Conservation (phyloP, 2,329 filamentous ascomycete species). For the Penicillium sp. region DNA sequence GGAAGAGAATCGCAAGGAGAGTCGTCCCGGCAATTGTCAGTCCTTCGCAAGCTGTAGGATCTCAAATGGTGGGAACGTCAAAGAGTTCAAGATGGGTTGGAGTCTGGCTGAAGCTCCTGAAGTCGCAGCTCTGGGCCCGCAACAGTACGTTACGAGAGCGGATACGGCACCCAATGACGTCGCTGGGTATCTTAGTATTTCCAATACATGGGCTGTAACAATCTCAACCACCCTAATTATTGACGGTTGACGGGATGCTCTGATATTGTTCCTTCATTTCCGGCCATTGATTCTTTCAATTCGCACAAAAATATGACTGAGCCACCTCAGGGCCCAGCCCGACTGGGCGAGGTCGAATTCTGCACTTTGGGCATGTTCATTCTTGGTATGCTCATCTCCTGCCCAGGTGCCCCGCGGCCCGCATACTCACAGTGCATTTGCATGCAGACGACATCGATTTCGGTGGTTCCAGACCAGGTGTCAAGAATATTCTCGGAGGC, state of each 20-base stretch:
- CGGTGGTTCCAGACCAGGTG: conserved; percentile 66
- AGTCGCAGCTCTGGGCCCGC: conserved; percentile 20
- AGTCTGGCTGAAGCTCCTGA: conserved; percentile 20
- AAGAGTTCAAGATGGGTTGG: conserved; percentile 9
- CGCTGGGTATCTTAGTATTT: conserved; percentile 21
- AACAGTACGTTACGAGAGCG: conserved; percentile 8
- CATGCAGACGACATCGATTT: conserved; percentile 86
- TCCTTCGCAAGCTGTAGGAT: conserved; percentile 5
- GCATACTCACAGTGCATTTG: conserved; percentile 15
- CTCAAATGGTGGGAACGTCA: conserved; percentile 9
- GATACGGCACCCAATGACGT: conserved; percentile 9
- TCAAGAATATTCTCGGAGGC: conserved; percentile 79
- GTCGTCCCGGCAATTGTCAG: neutral
- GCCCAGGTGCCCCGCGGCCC: conserved; percentile 11
- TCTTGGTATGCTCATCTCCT: conserved; percentile 50
- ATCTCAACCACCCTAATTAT: conserved; percentile 8
- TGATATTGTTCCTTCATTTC: neutral
- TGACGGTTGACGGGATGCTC: conserved; percentile 11
- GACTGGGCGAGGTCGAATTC: conserved; percentile 51
- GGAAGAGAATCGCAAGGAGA: neutral
- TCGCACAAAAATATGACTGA: conserved; percentile 18
- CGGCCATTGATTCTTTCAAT: conserved; percentile 1
- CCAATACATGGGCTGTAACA: conserved; percentile 12
- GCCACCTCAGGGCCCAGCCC: conserved; percentile 2
- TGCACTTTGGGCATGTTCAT: conserved; percentile 67